A percentile compares a stretch with the other conserved stretches of the same genome.
These are phyloP conservation scores for Spiraea crenata DNA, from an alignment of 331 rosid genomes.

Conservation along the genomic window DNA sequence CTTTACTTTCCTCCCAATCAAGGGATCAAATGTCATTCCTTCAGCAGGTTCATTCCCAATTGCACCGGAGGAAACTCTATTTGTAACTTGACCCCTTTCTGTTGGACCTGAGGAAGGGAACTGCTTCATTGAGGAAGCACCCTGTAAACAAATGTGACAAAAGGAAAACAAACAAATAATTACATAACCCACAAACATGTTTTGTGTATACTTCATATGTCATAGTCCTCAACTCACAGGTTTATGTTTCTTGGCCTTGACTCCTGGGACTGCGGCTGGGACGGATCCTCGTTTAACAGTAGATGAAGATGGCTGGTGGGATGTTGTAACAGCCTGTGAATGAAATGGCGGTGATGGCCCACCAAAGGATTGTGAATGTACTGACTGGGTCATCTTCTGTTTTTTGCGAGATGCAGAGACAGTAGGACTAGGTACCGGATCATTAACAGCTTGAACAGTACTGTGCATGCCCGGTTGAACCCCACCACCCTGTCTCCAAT, in stretches of 20 bases:
- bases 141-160: conserved; percentile 28
- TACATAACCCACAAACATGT: neutral
- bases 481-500: conserved; percentile 88
- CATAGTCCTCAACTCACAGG: conserved; percentile 52
- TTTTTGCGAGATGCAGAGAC: conserved; percentile 83
- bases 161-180: conserved; percentile 10
- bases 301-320: conserved; percentile 81
- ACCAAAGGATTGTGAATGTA: conserved; percentile 64
- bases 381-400: conserved; percentile 56
- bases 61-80: conserved; percentile 61
- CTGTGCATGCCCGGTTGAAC: conserved; percentile 56
- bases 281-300: conserved; percentile 66
- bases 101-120: conserved; percentile 62
- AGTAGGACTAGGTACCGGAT: conserved; percentile 75
- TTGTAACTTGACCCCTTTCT: conserved; percentile 69
- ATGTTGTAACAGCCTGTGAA: conserved; percentile 54
- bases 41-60: conserved; percentile 52
- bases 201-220: conserved; percentile 1
- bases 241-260: conserved; percentile 81
- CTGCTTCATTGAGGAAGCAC: conserved; percentile 64
- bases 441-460: conserved; percentile 61
- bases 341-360: conserved; percentile 70
- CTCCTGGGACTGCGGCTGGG: conserved; percentile 36
- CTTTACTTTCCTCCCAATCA: conserved; percentile 79
- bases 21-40: conserved; percentile 51